Percentiles rank a stretch among this genome's conserved stretches.
Conservation (phyloP, 306 rosid genomes). For the Glycine latifolia region DNA sequence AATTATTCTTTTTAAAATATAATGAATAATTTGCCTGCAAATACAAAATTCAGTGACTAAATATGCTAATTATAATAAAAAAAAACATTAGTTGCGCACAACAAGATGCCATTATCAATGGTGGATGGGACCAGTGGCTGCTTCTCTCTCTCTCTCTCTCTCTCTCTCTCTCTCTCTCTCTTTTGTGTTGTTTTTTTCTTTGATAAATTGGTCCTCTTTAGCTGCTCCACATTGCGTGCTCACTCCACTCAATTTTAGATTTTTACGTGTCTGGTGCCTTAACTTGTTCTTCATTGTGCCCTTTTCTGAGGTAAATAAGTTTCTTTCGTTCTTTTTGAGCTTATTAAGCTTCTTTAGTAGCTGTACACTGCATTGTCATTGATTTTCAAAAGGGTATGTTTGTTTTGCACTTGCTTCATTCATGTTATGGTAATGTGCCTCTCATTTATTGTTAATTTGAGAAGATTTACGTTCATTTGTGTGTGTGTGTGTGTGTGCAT, state of each 20-base stretch:
- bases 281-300: neutral
- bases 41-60: too few species aligned
- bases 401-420: conserved; percentile 13
- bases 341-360: conserved; percentile 15
- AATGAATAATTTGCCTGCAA: too few species aligned
- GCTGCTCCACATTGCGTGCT: neutral
- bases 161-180: too few species aligned
- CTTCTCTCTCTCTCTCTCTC: too few species aligned
- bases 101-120: neutral
- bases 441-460: neutral
- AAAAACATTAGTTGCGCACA: too few species aligned
- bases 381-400: neutral
- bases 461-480: neutral
- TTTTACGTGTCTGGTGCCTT: neutral
- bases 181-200: too few species aligned
- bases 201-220: neutral
- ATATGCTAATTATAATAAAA: neutral
- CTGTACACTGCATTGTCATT: neutral
- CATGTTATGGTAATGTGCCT: conserved; percentile 26
- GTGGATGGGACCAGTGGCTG: neutral
- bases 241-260: neutral
- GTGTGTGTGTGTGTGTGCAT: neutral
- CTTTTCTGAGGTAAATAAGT: conserved; percentile 14
- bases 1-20: too few species aligned
- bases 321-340: neutral